Evolutionary conservation across 2,329 filamentous ascomycete species (phyloP).

Genomic region (Malbranchea cinnamomea): DNA sequence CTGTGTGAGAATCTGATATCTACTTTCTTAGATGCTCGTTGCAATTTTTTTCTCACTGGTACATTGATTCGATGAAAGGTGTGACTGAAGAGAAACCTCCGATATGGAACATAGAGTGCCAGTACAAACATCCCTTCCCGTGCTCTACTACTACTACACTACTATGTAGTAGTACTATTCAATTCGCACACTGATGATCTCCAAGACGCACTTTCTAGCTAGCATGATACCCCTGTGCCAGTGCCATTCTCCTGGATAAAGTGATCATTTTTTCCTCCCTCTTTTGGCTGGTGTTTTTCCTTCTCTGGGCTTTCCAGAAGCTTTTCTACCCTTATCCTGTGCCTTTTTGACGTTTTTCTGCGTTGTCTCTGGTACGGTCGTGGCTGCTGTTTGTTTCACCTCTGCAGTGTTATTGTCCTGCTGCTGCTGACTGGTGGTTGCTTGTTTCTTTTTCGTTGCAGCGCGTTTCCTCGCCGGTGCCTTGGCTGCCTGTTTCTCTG

Average conservation of each 20-base stretch:
- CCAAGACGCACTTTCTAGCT: not conserved
- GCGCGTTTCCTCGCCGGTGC: not conserved
- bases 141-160: too few species aligned
- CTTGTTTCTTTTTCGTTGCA: not conserved
- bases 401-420: not conserved
- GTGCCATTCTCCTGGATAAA: not conserved
- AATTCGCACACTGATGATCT: slow-evolving; percentile 1
- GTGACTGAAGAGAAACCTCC: too few species aligned
- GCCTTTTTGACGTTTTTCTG: slow-evolving; percentile 1
- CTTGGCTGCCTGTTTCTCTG: not conserved
- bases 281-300: slow-evolving; percentile 2
- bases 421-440: not conserved
- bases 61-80: too few species aligned
- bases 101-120: too few species aligned
- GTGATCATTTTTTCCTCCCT: not conserved
- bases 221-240: not conserved
- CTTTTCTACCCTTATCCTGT: not conserved
- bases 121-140: too few species aligned
- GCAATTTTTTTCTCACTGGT: too few species aligned
- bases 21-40: not conserved
- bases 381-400: not conserved
- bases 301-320: slow-evolving; percentile 3
- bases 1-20: not conserved
- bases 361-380: not conserved
- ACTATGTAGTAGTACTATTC: not conserved